A percentile compares a stretch with the other conserved stretches of the same genome.
These are phyloP conservation scores for Paramyrothecium sp. DNA, from an alignment of 2,329 filamentous ascomycete species.

Conservation along the genomic window DNA sequence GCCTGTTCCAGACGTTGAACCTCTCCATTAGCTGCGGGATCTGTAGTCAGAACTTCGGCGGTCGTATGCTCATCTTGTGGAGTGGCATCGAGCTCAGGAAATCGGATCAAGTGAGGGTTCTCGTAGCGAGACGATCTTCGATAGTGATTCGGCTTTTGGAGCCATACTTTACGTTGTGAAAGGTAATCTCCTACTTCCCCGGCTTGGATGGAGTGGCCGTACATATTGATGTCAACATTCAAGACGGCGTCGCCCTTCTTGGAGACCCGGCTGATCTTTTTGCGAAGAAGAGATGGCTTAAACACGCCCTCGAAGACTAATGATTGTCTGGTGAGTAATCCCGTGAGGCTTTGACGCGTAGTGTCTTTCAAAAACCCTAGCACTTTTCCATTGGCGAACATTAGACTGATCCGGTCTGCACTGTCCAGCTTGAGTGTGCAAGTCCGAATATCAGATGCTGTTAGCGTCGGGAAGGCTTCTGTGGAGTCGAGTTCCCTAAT, in stretches of 20 bases:
- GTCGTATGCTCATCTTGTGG: background rate
- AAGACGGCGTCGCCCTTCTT: slow-evolving; percentile 25
- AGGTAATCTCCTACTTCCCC: slow-evolving; percentile 23
- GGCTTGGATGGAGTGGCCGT: slow-evolving; percentile 23
- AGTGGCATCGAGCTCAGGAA: background rate
- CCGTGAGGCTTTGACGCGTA: background rate
- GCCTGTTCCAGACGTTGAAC: background rate
- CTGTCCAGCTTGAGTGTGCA: background rate
- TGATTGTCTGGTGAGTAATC: background rate
- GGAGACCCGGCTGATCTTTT: slow-evolving; percentile 19
- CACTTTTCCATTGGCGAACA: background rate
- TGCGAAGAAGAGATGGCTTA: slow-evolving; percentile 9
- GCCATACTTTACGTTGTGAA: slow-evolving; percentile 26
- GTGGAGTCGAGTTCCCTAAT: background rate
- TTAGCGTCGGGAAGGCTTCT: background rate
- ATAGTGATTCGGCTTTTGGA: slow-evolving; percentile 29
- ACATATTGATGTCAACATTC: slow-evolving; percentile 33
- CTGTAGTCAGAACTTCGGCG: background rate
- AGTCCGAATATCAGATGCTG: background rate
- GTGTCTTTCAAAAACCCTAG: background rate
- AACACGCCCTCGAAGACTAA: slow-evolving; percentile 9
- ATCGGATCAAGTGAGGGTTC: slow-evolving; percentile 11
- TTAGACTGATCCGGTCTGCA: background rate
- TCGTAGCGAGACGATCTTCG: slow-evolving; percentile 4
- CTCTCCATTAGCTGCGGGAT: background rate